Conservation (phyloP, 345 rosid species). For the Punica granatum region DNA sequence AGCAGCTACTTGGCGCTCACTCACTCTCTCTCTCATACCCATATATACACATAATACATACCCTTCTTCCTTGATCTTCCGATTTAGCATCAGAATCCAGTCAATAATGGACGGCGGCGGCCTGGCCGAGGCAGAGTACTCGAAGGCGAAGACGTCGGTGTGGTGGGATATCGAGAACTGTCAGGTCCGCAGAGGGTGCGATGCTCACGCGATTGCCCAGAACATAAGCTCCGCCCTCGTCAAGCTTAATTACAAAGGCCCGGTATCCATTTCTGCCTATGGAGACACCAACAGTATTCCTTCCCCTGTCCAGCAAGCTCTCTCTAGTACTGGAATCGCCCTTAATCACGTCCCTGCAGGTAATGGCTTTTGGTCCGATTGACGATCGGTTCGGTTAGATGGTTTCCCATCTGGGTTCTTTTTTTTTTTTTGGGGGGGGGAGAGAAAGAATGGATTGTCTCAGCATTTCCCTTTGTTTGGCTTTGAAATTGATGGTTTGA, state of each 20-base stretch:
- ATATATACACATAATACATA: too few relatives aligned
- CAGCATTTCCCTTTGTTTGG: background rate
- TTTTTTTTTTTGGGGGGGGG: too few relatives aligned
- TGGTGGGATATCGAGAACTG: conserved; percentile 58
- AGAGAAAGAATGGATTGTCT: too few relatives aligned
- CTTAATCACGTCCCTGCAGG: conserved; percentile 46
- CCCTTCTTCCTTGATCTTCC: background rate
- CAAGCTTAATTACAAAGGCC: conserved; percentile 32
- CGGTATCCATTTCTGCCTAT: conserved; percentile 38
- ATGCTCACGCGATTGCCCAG: conserved; percentile 41
- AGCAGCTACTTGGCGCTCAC: too few relatives aligned
- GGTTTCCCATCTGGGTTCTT: too few relatives aligned
- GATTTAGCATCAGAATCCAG: background rate
- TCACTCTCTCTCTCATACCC: background rate
- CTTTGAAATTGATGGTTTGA: too few relatives aligned
- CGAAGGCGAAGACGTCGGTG: conserved; percentile 36
- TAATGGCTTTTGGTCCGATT: background rate
- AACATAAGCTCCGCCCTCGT: conserved; percentile 42
- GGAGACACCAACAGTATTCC: conserved; percentile 35
- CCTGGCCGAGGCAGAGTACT: conserved; percentile 34
- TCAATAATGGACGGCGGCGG: conserved; percentile 13
- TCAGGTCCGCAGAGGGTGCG: conserved; percentile 31
- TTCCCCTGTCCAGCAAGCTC: conserved; percentile 33
- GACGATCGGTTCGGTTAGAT: background rate
- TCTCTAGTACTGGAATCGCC: conserved; percentile 33